Percentiles rank a stretch among this genome's conserved stretches.
phyloP scores from a whole-genome alignment of 2,329 filamentous ascomycete genomes.

The Talaromyces marneffei region DNA sequence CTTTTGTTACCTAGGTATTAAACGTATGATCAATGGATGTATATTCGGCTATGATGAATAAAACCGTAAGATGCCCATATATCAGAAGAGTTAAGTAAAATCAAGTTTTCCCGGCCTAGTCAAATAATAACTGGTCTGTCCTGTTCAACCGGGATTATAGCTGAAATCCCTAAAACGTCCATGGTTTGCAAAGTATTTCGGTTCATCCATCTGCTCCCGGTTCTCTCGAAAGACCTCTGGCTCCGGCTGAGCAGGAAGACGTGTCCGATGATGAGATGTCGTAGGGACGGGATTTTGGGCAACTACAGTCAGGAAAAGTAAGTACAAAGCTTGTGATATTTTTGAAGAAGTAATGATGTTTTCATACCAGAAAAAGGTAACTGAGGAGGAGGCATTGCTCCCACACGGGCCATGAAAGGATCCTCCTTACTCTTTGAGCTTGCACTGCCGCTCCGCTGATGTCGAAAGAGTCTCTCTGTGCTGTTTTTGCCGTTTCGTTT shows the following conservation, averaged over 20 bases:
- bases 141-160: slow-evolving; percentile 9
- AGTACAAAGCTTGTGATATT: neutral
- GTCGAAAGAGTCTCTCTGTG: slow-evolving; percentile 33
- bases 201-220: neutral
- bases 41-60: neutral
- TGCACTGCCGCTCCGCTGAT: slow-evolving; percentile 37
- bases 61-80: neutral
- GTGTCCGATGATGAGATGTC: slow-evolving; percentile 15
- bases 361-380: slow-evolving; percentile 17
- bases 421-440: slow-evolving; percentile 27
- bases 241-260: slow-evolving; percentile 13
- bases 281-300: slow-evolving; percentile 6
- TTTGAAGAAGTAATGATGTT: neutral
- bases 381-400: slow-evolving; percentile 29
- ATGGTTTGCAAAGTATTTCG: neutral
- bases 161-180: slow-evolving; percentile 3
- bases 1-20: neutral
- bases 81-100: neutral
- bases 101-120: neutral
- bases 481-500: slow-evolving; percentile 22
- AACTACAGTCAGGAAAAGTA: neutral
- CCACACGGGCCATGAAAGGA: slow-evolving; percentile 17
- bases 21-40: neutral
- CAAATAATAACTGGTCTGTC: neutral
- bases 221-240: neutral